phyloP scores from a whole-genome alignment of 2,329 filamentous ascomycete species.

The Rosellinia necatrix region DNA sequence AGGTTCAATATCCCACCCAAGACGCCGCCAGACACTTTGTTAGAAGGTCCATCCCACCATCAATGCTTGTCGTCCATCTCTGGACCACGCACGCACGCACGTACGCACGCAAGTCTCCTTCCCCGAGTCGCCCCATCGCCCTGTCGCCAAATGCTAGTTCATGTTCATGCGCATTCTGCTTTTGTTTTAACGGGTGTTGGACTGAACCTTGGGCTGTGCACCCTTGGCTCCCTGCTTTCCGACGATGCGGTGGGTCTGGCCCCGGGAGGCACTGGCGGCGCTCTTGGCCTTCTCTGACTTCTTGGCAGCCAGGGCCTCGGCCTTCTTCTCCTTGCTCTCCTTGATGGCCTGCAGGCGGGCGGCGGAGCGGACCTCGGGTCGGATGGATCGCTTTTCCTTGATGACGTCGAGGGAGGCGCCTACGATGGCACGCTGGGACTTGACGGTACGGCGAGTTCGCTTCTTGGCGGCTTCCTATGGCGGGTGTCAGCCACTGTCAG shows the following conservation, averaged over 20 bases:
- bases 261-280: slow-evolving; percentile 74
- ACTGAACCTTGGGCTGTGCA: slow-evolving; percentile 80
- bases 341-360: slow-evolving; percentile 90
- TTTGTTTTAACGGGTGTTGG: slow-evolving; percentile 77
- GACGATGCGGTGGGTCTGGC: slow-evolving; percentile 77
- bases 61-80: slow-evolving; percentile 27
- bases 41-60: slow-evolving; percentile 31
- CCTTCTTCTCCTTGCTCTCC: slow-evolving; percentile 99
- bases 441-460: slow-evolving; percentile 96
- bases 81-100: slow-evolving; percentile 10
- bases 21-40: slow-evolving; percentile 42
- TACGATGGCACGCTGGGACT: slow-evolving; percentile 98
- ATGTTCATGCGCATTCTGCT: slow-evolving; percentile 12
- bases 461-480: slow-evolving; percentile 99
- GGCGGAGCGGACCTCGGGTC: slow-evolving; percentile 93
- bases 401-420: slow-evolving; percentile 99
- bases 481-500: slow-evolving; percentile 45
- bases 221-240: slow-evolving; percentile 99
- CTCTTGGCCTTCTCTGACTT: slow-evolving; percentile 99
- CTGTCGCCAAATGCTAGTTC: slow-evolving; percentile 22
- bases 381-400: slow-evolving; percentile 96
- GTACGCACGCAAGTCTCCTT: slow-evolving; percentile 9
- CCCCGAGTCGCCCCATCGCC: slow-evolving; percentile 23
- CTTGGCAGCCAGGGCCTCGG: slow-evolving; percentile 84
- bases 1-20: slow-evolving; percentile 41